Evolutionary conservation across 129 eudicot species (phyloP).

Genomic region (Escallonia herrerae): DNA sequence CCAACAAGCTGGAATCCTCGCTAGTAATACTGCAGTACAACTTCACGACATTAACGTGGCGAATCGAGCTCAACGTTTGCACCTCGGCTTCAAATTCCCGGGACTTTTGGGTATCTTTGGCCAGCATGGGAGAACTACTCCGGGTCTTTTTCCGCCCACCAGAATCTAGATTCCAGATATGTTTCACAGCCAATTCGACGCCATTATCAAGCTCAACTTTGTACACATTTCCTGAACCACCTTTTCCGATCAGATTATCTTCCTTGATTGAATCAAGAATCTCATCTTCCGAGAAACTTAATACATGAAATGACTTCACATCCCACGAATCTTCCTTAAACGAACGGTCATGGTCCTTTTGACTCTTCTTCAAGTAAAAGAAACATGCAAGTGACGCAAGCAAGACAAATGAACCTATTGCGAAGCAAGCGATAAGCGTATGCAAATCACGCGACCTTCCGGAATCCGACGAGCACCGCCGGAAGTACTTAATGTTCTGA

Average conservation of each 20-base stretch:
- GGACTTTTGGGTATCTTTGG: conserved; percentile 14
- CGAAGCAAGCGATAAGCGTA: conserved; percentile 39
- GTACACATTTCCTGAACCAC: conserved; percentile 85
- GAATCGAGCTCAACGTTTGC: conserved; percentile 63
- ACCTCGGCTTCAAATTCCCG: conserved; percentile 70
- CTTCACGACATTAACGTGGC: conserved; percentile 80
- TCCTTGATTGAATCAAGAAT: conserved; percentile 71
- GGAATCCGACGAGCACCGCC: conserved; percentile 31
- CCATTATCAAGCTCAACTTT: conserved; percentile 47
- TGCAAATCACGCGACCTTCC: conserved; percentile 23
- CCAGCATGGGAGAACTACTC: conserved; percentile 42
- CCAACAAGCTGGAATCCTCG: conserved; percentile 73
- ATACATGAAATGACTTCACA: conserved; percentile 67
- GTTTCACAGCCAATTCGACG: conserved; percentile 77
- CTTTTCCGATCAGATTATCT: conserved; percentile 79
- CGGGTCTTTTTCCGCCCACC: conserved; percentile 21
- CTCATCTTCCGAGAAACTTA: conserved; percentile 74
- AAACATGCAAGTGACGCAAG: conserved; percentile 38
- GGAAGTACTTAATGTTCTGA: conserved; percentile 43
- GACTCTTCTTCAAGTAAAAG: conserved; percentile 32
- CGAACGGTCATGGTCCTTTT: conserved; percentile 25
- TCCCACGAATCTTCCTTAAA: conserved; percentile 76
- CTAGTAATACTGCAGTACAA: conserved; percentile 72
- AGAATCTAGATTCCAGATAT: conserved; percentile 46
- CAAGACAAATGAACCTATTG: conserved; percentile 26